Evolutionary conservation across 768 basidiomycete genomes (phyloP), one percentile per base, ranked within the genome.

Genomic region (Boletus pseudo-olivaceus): DNA sequence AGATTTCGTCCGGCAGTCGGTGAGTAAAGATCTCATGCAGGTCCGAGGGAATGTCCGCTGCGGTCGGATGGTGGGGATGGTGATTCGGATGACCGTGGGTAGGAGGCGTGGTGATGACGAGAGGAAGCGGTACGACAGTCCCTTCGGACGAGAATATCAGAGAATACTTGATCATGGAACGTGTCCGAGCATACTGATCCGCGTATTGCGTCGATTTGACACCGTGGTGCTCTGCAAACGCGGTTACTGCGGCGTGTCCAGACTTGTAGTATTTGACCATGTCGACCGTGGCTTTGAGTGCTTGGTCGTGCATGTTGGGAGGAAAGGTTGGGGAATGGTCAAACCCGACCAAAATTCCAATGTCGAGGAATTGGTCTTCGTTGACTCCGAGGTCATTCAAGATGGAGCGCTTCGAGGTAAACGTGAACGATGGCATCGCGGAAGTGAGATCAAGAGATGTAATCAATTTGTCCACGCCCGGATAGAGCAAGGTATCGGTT

Each of bases 1-100:
- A 98, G 54, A 98, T 80, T 68, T 98, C 94, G 69, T 98, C 97
- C 1, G 96, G 96, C 26, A 99, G 79, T 42, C 93, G 87, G 71
- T 91, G 77, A 10, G 93, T 95, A 75, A 98, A 98, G 56, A 98
- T 90, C 49, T 97, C 93, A 67, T 96, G 90, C 37, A 99, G 75
- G 72, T 98, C 96, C 46, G 73, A 70, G 3, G 97, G 97, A 53
- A 98, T 86, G 65, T 98, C 97, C 27, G 87, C 84, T 0, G 88
- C 83, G 0, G 91, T 92, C 39, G 88, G 82, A 55, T 87, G 84
- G 61, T 84, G 82, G 19, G 75, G 70, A 57, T 84, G 81, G 63
- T 83, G 81, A 60, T 78, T 80, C 23, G 79, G 75, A 49, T 79
- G 76, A 8, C 80, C 75, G 47, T 80, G 78, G 5, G 75, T 57